phyloP scores from a whole-genome alignment of 1,139 yeast species.

The Candida smagusa region DNA sequence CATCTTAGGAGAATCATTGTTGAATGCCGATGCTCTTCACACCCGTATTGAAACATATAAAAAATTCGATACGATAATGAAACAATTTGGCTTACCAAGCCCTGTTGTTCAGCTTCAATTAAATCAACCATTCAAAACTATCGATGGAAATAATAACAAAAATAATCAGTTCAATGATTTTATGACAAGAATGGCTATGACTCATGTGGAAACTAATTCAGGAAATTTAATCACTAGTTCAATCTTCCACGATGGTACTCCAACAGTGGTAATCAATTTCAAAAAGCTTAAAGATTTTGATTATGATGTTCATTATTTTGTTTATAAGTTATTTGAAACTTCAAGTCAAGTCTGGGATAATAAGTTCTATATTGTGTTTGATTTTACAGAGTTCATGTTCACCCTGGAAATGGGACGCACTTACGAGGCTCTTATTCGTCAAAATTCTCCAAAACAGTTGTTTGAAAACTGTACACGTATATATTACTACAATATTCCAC shows the following conservation, averaged over 20 bases:
- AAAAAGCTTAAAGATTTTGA: slow-evolving; percentile 38
- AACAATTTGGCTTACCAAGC: slow-evolving; percentile 39
- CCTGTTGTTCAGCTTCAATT: slow-evolving; percentile 50
- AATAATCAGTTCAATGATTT: slow-evolving; percentile 63
- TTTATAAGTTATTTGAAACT: slow-evolving; percentile 64
- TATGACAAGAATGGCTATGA: slow-evolving; percentile 64
- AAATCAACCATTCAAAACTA: slow-evolving; percentile 46
- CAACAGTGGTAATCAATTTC: slow-evolving; percentile 58
- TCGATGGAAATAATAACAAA: slow-evolving; percentile 38
- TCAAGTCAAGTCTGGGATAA: slow-evolving; percentile 74
- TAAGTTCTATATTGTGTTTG: slow-evolving; percentile 60
- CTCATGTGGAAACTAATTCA: slow-evolving; percentile 47
- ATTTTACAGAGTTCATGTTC: slow-evolving; percentile 60
- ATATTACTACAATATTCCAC: slow-evolving; percentile 62
- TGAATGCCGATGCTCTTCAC: slow-evolving; percentile 19
- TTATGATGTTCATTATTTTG: slow-evolving; percentile 52
- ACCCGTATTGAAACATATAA: slow-evolving; percentile 25
- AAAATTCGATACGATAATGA: slow-evolving; percentile 27
- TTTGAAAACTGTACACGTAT: slow-evolving; percentile 52
- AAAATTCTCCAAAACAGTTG: slow-evolving; percentile 48
- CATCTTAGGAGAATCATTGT: slow-evolving; percentile 20
- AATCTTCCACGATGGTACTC: slow-evolving; percentile 69
- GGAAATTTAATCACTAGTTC: slow-evolving; percentile 58
- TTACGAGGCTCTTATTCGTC: slow-evolving; percentile 30
- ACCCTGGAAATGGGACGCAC: slow-evolving; percentile 28